Base-by-base conservation (phyloP, 306 rosid genomes). In the Phaseolus lunatus region DNA sequence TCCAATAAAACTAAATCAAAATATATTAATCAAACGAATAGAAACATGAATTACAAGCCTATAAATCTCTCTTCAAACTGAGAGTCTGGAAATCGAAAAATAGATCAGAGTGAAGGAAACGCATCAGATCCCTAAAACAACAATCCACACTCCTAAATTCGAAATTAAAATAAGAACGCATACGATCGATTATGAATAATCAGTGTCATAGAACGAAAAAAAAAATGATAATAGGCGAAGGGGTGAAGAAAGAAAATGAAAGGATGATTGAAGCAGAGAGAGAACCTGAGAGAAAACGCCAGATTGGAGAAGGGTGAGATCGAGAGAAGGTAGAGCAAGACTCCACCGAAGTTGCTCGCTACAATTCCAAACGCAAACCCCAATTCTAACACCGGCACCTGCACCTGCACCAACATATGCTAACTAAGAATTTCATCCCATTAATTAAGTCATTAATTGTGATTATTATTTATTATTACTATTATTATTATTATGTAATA, bases 281-380 rank as follows among this genome's bases (percentile, higher is more conserved):
- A 48, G 58, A 72, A 81, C 84, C 71, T 63, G 26, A n/a, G 47
- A 14, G 11, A 45, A 64, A 66, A 54, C 20, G 77, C 66, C 76
- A 67, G 78, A 63, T 33, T 75, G 7, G 20, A 3, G 56, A 73
- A 39, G 12, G 61, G 37, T 2, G 75, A 16, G 43, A 69, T n/a
- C 12, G 37, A 35, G 23, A 15, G 68, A 39, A 39, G 44, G 12
- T 39, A 39, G 44, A 24, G 15, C 5, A 11, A 8, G 75, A 70
- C 19, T 70, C 13, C 75, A 31, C 47, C 31, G 12, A 49, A 29
- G 31, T 53, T 27, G 59, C 45, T n/a, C 19, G 33, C 9, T 18
- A 31, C 47, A 31, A 50, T 70, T 9, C 63, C 2, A 50, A 70
- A 19, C 4, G 5, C 18, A 4, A 70, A 48, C 45, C 75, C 61